A percentile compares a stretch with the other conserved stretches of the same genome.
Evolutionary conservation across 768 basidiomycete genomes (phyloP).

Genomic region (Leccinum sublutescens): DNA sequence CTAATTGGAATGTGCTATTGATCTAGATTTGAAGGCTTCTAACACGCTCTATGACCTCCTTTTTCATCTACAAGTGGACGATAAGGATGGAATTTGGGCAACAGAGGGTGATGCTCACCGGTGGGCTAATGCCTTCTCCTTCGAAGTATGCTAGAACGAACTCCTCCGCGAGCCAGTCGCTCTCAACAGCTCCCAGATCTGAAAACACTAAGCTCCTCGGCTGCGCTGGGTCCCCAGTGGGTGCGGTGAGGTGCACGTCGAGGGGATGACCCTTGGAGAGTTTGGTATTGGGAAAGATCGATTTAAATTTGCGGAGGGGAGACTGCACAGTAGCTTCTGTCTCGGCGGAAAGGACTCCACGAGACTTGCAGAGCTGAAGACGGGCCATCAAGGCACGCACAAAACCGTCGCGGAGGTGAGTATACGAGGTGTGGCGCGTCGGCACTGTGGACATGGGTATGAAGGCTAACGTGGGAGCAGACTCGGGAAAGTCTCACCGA

Average conservation of each 20-base stretch:
- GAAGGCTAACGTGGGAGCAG: not conserved
- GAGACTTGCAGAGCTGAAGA: conserved; percentile 49
- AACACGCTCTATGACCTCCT: conserved; percentile 24
- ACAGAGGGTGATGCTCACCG: conserved; percentile 43
- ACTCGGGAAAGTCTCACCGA: conserved; percentile 45
- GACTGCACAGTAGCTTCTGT: conserved; percentile 55
- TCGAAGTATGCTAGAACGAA: conserved; percentile 77
- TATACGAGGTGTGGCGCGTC: conserved; percentile 71
- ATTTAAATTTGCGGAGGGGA: conserved; percentile 70
- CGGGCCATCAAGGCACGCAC: conserved; percentile 69
- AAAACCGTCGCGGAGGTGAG: conserved; percentile 82
- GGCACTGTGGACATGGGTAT: conserved; percentile 52
- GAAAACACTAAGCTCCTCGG: conserved; percentile 61
- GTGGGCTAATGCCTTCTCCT: conserved; percentile 64
- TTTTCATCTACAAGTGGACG: conserved; percentile 28
- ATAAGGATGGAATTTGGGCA: not conserved
- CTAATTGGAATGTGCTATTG: not conserved
- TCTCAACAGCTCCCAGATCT: conserved; percentile 71
- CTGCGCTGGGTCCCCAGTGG: conserved; percentile 41
- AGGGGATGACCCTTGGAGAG: conserved; percentile 65
- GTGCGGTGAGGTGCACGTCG: conserved; percentile 66
- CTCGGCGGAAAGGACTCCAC: conserved; percentile 55
- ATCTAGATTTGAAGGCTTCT: conserved; percentile 18
- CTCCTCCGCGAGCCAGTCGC: conserved; percentile 72
- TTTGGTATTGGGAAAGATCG: conserved; percentile 70